phyloP scores from a whole-genome alignment of 305 asterid species.

The Solanum hybrid region DNA sequence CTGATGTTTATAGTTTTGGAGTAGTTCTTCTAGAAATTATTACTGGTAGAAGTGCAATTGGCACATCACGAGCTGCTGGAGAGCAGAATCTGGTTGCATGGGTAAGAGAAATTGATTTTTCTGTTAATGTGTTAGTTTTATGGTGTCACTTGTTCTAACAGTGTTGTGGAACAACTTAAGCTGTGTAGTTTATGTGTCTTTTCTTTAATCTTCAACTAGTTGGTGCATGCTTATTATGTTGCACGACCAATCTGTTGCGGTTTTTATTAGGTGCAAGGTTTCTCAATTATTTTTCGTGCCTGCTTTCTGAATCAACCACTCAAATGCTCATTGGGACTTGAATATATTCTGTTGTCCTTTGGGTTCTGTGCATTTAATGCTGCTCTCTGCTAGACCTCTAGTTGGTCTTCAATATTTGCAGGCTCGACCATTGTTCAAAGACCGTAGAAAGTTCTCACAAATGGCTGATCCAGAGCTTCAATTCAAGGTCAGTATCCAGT shows the following conservation, averaged over 20 bases:
- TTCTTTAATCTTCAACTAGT: not conserved
- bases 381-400: not conserved
- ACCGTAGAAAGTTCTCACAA: constrained; percentile 61
- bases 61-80: constrained; percentile 54
- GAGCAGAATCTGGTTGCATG: constrained; percentile 45
- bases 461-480: constrained; percentile 75
- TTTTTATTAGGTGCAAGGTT: not conserved
- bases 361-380: not conserved
- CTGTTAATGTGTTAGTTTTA: not conserved
- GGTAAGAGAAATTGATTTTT: constrained; percentile 28
- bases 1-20: constrained; percentile 72
- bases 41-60: constrained; percentile 73
- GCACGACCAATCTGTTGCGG: not conserved
- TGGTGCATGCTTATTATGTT: not conserved
- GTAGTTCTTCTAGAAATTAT: constrained; percentile 76
- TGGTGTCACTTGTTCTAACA: not conserved
- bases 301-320: not conserved
- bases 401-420: constrained; percentile 17
- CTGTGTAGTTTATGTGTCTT: not conserved
- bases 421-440: constrained; percentile 75
- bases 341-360: not conserved
- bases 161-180: not conserved
- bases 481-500: constrained; percentile 47
- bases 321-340: not conserved
- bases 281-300: not conserved